Base-by-base conservation (phyloP, 345 rosid genomes). In the Gynandropsis gynandra region DNA sequence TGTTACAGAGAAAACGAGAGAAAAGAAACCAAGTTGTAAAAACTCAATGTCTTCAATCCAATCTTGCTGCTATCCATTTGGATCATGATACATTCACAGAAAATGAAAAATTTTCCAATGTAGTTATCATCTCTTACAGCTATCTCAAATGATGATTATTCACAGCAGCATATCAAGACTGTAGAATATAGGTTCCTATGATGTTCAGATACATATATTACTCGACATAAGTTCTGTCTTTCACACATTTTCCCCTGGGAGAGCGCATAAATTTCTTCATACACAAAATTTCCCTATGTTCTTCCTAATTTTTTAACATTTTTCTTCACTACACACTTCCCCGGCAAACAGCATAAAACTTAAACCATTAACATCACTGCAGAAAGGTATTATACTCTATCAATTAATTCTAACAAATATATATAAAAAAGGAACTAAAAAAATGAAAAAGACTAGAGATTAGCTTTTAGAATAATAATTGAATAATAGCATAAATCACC, bases 401-500 rank as follows among this genome's bases (percentile, higher is more conserved):
- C 16, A 31, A 13, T 42, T n/a, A 31, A 46, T 41, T 40, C 29
- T 24, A 24, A 24, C 5, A 42, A 21, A 14, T 8, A 31, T 14
- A 50, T 19, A 20, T 19, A 42, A 44, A 53, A 31, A 50, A 16
- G 37, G 14, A 13, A 11, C 29, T 24, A 24, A 38, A 27, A 3
- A 47, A 17, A 27, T 10, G 4, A 14, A 50, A 42, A 10, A 34
- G 12, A 8, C 21, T 41, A 50, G 3, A 33, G 29, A 24, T 5
- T 5, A 24, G 29, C 29, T 24, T 24, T 29, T 9, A 4, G 43
- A 52, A 24, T 29, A 40, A 10, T 29, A 53, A 52, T 45, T 24
- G 7, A 45, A 52, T 36, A 42, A 21, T 19, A 38, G 21, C 29
- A 24, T 24, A 24, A 24, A 24, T 24, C 71, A 92, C 96, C 98